Evolutionary conservation across 805 yeast species (phyloP).

Genomic region (Isabelozyma heimii): DNA sequence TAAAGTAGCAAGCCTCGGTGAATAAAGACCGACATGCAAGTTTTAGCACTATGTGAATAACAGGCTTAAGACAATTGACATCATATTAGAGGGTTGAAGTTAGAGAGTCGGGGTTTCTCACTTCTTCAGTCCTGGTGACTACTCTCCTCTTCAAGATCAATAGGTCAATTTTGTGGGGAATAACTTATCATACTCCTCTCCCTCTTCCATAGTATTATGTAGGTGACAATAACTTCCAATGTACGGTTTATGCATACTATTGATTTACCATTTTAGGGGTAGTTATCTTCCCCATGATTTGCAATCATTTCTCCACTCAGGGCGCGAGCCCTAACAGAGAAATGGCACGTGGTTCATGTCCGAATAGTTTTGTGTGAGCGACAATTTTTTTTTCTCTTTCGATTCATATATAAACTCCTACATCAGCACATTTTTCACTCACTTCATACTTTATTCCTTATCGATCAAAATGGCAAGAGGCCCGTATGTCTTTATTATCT

Average conservation of each 20-base stretch:
- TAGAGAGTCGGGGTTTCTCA: neutral
- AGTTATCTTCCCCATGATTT: neutral
- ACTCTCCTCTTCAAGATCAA: neutral
- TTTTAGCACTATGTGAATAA: too few species aligned
- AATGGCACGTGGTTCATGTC: neutral
- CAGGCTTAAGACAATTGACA: neutral
- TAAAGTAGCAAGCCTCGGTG: too few species aligned
- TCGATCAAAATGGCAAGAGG: constrained; percentile 50
- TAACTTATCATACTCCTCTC: neutral
- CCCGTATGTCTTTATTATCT: constrained; percentile 41
- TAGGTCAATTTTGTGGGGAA: neutral
- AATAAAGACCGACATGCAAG: too few species aligned
- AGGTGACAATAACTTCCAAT: neutral
- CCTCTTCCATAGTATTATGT: neutral
- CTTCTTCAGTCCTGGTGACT: neutral
- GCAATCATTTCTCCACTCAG: neutral
- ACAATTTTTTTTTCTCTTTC: constrained; percentile 1
- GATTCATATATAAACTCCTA: neutral
- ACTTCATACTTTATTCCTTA: constrained; percentile 12
- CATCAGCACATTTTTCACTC: constrained; percentile 2
- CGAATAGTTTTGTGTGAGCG: neutral
- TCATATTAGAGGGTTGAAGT: too few species aligned
- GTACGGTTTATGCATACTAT: neutral
- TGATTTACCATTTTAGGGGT: neutral
- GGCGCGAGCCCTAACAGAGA: neutral